phyloP scores from a whole-genome alignment of 306 rosid species.

The Bauhinia variegata region DNA sequence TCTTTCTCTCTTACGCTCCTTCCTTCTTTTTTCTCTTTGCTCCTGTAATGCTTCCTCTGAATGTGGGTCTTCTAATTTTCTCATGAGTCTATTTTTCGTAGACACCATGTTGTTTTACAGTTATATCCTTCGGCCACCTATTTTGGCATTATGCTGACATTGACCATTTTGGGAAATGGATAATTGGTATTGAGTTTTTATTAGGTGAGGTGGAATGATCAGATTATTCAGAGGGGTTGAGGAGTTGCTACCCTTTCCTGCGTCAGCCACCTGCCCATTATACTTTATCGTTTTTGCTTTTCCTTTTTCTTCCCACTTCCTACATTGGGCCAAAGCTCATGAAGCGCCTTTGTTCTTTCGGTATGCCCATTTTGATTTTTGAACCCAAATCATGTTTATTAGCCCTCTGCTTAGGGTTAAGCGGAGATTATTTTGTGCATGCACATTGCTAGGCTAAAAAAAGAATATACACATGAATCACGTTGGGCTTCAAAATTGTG shows the following conservation, averaged over 20 bases:
- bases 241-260: conserved; percentile 36
- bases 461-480: too few species aligned
- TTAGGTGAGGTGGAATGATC: conserved; percentile 46
- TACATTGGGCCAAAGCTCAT: conserved; percentile 14
- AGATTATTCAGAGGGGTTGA: conserved; percentile 13
- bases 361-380: not conserved
- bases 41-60: conserved; percentile 3
- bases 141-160: not conserved
- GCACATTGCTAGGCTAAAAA: too few species aligned
- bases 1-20: conserved; percentile 24
- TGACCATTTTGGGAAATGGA: conserved; percentile 31
- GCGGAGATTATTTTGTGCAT: too few species aligned
- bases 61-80: conserved; percentile 41
- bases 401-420: too few species aligned
- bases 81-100: conserved; percentile 1
- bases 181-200: not conserved
- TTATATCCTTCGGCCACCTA: conserved; percentile 1
- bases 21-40: not conserved
- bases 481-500: too few species aligned
- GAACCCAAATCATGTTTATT: not conserved
- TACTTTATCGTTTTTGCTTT: conserved; percentile 26
- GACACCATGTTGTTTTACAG: conserved; percentile 4
- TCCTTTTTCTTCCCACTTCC: conserved; percentile 9
- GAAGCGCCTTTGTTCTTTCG: not conserved
- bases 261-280: conserved; percentile 42